Conservation (phyloP, 2,329 filamentous ascomycete species). For the Curvularia hawaiiensis region DNA sequence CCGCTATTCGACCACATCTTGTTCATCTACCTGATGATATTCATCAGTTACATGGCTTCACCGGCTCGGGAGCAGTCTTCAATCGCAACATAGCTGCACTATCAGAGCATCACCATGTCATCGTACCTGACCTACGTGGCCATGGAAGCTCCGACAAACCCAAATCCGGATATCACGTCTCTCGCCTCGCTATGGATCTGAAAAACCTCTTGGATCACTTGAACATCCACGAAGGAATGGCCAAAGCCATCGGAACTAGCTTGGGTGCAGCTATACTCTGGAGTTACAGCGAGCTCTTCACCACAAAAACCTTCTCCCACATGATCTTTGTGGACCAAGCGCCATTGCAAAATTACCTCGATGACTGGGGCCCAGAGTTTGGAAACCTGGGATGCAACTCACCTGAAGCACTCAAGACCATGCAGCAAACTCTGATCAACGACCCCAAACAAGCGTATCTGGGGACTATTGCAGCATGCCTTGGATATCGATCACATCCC, state of each 20-base stretch:
- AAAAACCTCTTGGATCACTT: constrained; percentile 30
- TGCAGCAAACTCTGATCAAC: constrained; percentile 22
- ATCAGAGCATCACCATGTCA: constrained; percentile 15
- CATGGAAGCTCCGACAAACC: constrained; percentile 35
- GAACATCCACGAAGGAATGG: constrained; percentile 10
- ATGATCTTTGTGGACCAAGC: constrained; percentile 39
- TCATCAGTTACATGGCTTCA: constrained; percentile 35
- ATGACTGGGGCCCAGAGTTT: constrained; percentile 30
- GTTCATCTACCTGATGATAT: neutral
- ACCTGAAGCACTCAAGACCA: constrained; percentile 15
- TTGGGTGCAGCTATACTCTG: constrained; percentile 32
- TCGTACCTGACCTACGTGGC: constrained; percentile 32
- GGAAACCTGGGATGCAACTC: constrained; percentile 33
- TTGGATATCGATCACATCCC: constrained; percentile 32
- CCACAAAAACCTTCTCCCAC: constrained; percentile 22
- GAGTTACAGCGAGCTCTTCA: constrained; percentile 38
- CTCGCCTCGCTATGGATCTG: constrained; percentile 35
- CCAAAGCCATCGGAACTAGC: constrained; percentile 28
- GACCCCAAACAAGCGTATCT: constrained; percentile 25
- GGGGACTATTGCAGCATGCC: constrained; percentile 30
- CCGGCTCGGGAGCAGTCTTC: constrained; percentile 30
- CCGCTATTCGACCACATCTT: neutral
- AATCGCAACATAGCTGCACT: constrained; percentile 21
- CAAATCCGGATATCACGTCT: constrained; percentile 33
- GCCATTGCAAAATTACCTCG: constrained; percentile 32